Conservation (phyloP, 306 rosid species). For the Albizia julibrissin region DNA sequence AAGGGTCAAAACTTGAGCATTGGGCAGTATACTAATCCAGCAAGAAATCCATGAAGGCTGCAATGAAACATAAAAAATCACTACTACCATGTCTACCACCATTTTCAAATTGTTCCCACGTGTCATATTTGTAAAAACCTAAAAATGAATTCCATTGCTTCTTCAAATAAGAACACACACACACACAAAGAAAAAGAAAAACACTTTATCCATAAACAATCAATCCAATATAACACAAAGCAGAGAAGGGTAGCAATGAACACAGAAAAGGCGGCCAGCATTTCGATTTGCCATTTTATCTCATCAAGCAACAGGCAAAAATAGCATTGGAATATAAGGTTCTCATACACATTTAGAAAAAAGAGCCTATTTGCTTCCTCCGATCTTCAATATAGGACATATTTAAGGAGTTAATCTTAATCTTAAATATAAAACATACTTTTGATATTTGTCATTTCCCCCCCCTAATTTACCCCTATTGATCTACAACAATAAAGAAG, state of each 20-base stretch:
- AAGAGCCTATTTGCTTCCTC: too few relatives aligned
- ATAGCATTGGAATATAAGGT: not conserved
- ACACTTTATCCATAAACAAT: not conserved
- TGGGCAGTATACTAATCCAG: not conserved
- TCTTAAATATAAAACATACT: too few relatives aligned
- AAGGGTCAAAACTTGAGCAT: not conserved
- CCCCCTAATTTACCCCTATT: too few relatives aligned
- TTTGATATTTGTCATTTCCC: too few relatives aligned
- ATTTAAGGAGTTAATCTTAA: too few relatives aligned
- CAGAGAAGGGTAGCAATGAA: not conserved
- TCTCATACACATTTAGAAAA: not conserved
- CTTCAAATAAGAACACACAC: not conserved
- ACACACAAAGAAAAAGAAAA: not conserved
- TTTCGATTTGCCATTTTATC: not conserved
- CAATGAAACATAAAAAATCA: not conserved
- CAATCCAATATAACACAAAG: not conserved
- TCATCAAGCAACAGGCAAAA: not conserved
- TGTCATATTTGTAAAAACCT: not conserved
- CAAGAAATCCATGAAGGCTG: not conserved
- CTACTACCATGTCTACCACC: not conserved
- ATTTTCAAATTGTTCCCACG: not conserved
- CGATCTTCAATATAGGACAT: too few relatives aligned
- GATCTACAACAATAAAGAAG: too few relatives aligned
- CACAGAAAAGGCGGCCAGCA: not conserved
- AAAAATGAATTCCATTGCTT: not conserved